phyloP scores from a whole-genome alignment of 106 monocot species.

The Iris macrosiphon region DNA sequence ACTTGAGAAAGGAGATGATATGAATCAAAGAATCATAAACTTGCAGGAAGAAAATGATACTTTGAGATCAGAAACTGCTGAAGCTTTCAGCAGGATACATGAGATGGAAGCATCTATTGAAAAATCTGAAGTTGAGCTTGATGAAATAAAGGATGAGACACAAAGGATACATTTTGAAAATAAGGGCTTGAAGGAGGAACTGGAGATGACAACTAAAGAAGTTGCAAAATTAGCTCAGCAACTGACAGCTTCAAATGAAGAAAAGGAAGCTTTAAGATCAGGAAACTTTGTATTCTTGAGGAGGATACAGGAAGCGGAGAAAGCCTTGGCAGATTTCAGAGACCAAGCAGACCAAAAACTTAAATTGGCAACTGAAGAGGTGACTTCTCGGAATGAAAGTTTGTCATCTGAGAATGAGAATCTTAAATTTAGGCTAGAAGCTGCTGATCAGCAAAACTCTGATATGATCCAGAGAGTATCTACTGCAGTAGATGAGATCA shows the following conservation, averaged over 20 bases:
- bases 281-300: conserved; percentile 16
- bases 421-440: too few species aligned
- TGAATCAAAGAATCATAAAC: neutral
- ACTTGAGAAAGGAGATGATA: conserved; percentile 6
- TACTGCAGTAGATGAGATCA: conserved; percentile 18
- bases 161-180: conserved; percentile 6
- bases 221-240: conserved; percentile 27
- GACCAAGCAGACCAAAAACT: conserved; percentile 12
- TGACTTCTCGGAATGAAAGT: conserved; percentile 24
- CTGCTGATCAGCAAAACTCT: too few species aligned
- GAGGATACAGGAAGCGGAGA: conserved; percentile 21
- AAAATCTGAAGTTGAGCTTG: conserved; percentile 11
- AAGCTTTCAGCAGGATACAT: conserved; percentile 5
- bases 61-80: conserved; percentile 9
- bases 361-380: conserved; percentile 9
- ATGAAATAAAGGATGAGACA: conserved; percentile 1
- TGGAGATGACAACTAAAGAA: conserved; percentile 34
- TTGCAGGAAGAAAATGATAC: conserved; percentile 13
- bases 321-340: conserved; percentile 17
- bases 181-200: conserved; percentile 10
- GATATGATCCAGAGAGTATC: conserved; percentile 12
- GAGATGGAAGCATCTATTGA: conserved; percentile 2
- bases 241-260: conserved; percentile 31
- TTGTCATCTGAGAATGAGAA: too few species aligned
- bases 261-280: conserved; percentile 12